Percentiles rank a stretch among this genome's conserved stretches.
phyloP scores from a whole-genome alignment of 2,329 filamentous ascomycete species.

The Pyricularia sp. region DNA sequence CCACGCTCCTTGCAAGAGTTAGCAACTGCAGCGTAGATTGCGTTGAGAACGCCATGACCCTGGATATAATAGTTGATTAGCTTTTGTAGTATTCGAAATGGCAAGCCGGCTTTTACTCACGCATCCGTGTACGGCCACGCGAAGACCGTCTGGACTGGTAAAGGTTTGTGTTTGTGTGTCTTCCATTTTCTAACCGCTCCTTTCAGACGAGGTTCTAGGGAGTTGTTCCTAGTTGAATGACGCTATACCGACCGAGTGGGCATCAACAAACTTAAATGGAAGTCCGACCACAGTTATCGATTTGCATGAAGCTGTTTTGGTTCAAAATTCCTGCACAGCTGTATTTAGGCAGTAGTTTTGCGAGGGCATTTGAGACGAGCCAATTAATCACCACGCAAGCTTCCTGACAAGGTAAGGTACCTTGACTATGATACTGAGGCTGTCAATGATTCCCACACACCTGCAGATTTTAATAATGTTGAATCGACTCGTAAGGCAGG shows the following conservation, averaged over 20 bases:
- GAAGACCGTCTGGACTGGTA: constrained; percentile 36
- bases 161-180: constrained; percentile 12
- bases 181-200: neutral
- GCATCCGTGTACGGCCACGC: constrained; percentile 78
- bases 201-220: neutral
- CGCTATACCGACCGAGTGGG: neutral
- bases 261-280: neutral
- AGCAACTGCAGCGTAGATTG: constrained; percentile 73
- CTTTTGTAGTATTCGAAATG: neutral
- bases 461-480: neutral
- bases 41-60: constrained; percentile 85
- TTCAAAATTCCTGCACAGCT: neutral
- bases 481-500: neutral
- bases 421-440: neutral
- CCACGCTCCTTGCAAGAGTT: constrained; percentile 54
- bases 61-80: constrained; percentile 19
- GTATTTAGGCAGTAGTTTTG: too few species aligned
- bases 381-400: neutral
- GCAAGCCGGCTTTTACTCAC: constrained; percentile 34
- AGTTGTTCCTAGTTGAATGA: neutral
- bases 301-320: neutral
- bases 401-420: too few species aligned
- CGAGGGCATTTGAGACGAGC: neutral
- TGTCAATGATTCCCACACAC: neutral
- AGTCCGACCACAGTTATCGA: too few species aligned